Evolutionary conservation across 495 filamentous ascomycete species (phyloP).

Genomic region (Pyrenula aspistea): DNA sequence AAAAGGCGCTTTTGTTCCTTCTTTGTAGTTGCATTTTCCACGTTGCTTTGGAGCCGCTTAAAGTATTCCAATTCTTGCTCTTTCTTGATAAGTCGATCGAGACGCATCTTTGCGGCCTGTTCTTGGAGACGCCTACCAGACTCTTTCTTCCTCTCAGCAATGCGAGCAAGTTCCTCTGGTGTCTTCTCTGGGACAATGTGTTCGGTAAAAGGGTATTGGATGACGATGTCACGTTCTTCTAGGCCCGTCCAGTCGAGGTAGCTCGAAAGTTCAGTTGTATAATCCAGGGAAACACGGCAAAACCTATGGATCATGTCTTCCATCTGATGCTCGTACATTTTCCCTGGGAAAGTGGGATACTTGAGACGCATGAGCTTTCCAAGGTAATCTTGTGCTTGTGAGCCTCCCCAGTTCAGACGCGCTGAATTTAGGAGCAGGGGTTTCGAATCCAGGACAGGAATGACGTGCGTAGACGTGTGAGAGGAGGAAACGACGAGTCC

Average conservation of each 20-base stretch:
- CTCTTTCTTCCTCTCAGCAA: conserved; percentile 87
- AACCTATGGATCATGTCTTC: conserved; percentile 81
- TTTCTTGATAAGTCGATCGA: conserved; percentile 89
- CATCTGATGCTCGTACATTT: conserved; percentile 71
- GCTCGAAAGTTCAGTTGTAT: conserved; percentile 57
- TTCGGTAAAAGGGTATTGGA: conserved; percentile 91
- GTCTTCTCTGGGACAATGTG: conserved; percentile 79
- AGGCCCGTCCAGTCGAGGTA: conserved; percentile 82
- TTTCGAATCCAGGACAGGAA: conserved; percentile 79
- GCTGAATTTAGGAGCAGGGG: conserved; percentile 72
- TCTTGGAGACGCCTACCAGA: conserved; percentile 85
- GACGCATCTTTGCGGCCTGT: conserved; percentile 89
- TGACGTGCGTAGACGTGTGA: conserved; percentile 88
- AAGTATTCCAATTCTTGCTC: conserved; percentile 93
- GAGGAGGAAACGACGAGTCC: conserved; percentile 87
- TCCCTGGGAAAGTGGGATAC: conserved; percentile 78
- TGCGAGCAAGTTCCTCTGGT: conserved; percentile 77
- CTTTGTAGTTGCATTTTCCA: conserved; percentile 58
- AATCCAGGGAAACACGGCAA: conserved; percentile 78
- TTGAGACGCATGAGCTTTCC: conserved; percentile 84
- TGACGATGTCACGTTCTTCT: conserved; percentile 74
- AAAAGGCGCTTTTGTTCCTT: conserved; percentile 78
- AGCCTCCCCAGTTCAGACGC: conserved; percentile 88
- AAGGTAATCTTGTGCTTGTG: conserved; percentile 78
- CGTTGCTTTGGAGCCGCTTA: conserved; percentile 58